Conservation (phyloP, 148 eudicot genomes). For the Vaccinium myrtillus region DNA sequence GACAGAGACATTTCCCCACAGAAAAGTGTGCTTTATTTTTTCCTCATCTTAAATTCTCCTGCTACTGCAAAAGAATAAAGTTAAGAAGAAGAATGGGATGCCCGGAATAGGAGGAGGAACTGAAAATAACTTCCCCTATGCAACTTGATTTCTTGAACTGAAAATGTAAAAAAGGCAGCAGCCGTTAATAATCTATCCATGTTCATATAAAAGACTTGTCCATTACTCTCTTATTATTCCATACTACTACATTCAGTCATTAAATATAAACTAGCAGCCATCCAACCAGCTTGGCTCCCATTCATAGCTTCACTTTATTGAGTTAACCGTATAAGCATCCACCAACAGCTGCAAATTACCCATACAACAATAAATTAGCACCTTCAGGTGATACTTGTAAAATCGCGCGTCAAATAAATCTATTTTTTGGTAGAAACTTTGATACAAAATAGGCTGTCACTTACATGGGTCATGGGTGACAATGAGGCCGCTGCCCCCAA, state of each 20-base stretch:
- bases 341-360: constrained; percentile 11
- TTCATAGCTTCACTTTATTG: not conserved
- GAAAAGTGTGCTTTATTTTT: no score
- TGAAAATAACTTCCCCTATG: not conserved
- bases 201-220: not conserved
- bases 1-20: no score
- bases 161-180: not conserved
- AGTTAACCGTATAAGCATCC: not conserved
- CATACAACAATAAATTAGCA: not conserved
- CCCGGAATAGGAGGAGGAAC: no score
- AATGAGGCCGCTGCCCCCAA: constrained; percentile 1
- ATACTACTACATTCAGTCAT: not conserved
- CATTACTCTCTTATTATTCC: not conserved
- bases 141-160: not conserved
- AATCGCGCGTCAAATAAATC: not conserved
- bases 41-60: no score
- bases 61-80: no score
- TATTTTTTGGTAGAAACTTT: not conserved
- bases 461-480: constrained; percentile 19
- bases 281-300: constrained; percentile 1
- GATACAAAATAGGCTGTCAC: not conserved
- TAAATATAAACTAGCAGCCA: not conserved
- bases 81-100: no score
- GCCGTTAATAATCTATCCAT: not conserved
- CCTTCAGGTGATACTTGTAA: no score